A percentile compares a stretch with the other conserved stretches of the same genome.
Conservation (phyloP, 108 stramenopile species). For the Phaeodactylum tricornutum region DNA sequence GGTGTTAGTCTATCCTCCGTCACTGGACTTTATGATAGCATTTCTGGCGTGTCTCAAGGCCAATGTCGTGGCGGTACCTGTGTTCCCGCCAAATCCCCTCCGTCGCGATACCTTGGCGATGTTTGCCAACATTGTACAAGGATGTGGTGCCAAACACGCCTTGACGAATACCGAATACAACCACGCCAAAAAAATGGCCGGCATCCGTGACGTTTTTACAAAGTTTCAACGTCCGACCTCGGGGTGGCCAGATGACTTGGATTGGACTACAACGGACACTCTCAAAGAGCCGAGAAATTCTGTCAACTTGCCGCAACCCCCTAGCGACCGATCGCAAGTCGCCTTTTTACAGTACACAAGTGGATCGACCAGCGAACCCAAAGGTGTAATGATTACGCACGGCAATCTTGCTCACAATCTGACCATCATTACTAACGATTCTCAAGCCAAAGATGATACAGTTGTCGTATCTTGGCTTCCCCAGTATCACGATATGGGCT, state of each 20-base stretch:
- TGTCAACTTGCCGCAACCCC: slow-evolving; percentile 15
- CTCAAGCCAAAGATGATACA: slow-evolving; percentile 68
- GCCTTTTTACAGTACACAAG: slow-evolving; percentile 98
- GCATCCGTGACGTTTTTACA: slow-evolving; percentile 19
- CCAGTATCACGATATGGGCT: slow-evolving; percentile 99
- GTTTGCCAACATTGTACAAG: slow-evolving; percentile 66
- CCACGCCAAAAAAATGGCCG: slow-evolving; percentile 50
- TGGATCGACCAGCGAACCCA: slow-evolving; percentile 91
- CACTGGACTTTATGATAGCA: slow-evolving; percentile 88
- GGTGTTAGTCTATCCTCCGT: slow-evolving; percentile 93
- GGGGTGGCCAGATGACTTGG: slow-evolving; percentile 65
- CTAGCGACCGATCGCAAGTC: slow-evolving; percentile 7
- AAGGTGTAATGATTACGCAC: slow-evolving; percentile 92
- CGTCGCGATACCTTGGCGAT: slow-evolving; percentile 60
- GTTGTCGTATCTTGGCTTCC: slow-evolving; percentile 97
- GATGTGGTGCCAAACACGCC: slow-evolving; percentile 76
- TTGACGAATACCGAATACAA: slow-evolving; percentile 84
- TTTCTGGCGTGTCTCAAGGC: slow-evolving; percentile 94
- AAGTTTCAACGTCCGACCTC: slow-evolving; percentile 7
- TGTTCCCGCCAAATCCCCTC: slow-evolving; percentile 92
- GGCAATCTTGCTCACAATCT: slow-evolving; percentile 88
- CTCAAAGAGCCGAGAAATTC: slow-evolving; percentile 11
- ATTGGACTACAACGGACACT: slow-evolving; percentile 64
- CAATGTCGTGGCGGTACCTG: slow-evolving; percentile 85
- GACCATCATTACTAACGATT: slow-evolving; percentile 66